Conservation (phyloP, 495 filamentous ascomycete genomes). For the Xylaria sp. region DNA sequence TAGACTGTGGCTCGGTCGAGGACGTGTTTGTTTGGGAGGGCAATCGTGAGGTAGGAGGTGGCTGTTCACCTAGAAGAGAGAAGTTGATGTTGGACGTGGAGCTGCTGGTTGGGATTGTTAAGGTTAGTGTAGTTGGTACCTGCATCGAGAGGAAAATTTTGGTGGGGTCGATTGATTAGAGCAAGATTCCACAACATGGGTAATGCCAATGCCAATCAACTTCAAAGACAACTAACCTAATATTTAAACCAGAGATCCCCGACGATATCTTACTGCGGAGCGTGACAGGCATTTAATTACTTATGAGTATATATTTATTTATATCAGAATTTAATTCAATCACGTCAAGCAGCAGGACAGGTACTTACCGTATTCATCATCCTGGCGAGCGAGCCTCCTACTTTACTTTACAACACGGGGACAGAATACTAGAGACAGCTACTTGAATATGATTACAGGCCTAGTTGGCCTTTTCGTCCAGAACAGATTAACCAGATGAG, state of each 20-base stretch:
- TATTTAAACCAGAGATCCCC: not conserved
- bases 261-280: not conserved
- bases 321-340: not conserved
- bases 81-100: not conserved
- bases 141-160: slow-evolving; percentile 30
- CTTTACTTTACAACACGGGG: not conserved
- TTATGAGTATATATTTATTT: not conserved
- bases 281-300: not conserved
- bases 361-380: not conserved
- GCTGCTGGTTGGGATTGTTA: not conserved
- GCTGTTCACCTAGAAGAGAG: not conserved
- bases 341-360: too few relatives aligned
- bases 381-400: too few relatives aligned
- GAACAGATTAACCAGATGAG: not conserved
- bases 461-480: not conserved
- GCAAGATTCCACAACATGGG: not conserved
- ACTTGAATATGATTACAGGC: not conserved
- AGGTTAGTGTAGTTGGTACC: too few relatives aligned
- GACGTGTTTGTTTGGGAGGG: not conserved
- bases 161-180: slow-evolving; percentile 33
- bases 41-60: not conserved
- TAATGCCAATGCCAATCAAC: not conserved
- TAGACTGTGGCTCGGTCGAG: too few relatives aligned
- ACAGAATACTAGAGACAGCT: not conserved
- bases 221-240: not conserved